These are phyloP conservation scores for Colletotrichum spinosum DNA, from an alignment of 2,329 filamentous ascomycete species.

Conservation along the genomic window DNA sequence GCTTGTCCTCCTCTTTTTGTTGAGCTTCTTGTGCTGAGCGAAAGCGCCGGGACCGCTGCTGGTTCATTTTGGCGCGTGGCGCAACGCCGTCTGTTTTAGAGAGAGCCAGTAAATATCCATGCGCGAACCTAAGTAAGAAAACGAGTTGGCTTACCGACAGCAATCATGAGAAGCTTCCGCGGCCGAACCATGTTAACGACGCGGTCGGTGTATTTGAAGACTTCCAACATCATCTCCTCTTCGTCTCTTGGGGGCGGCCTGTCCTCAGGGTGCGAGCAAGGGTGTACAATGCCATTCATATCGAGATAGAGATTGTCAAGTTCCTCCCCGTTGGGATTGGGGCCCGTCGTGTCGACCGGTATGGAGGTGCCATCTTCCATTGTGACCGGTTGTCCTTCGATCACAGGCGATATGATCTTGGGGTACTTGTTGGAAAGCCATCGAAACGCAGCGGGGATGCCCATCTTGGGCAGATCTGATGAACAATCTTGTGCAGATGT, in stretches of 20 bases:
- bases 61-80: constrained; percentile 99
- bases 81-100: constrained; percentile 83
- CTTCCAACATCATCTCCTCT: constrained; percentile 99
- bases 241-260: constrained; percentile 90
- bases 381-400: constrained; percentile 84
- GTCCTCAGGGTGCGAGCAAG: constrained; percentile 97
- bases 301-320: constrained; percentile 98
- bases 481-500: too few species aligned
- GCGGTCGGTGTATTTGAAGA: constrained; percentile 98
- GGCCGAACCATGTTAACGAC: constrained; percentile 99
- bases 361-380: constrained; percentile 85
- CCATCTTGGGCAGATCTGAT: constrained; percentile 67
- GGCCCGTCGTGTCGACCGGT: constrained; percentile 84
- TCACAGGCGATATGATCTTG: constrained; percentile 93
- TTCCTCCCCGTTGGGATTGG: constrained; percentile 97
- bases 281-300: constrained; percentile 99
- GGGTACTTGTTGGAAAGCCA: constrained; percentile 98
- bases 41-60: constrained; percentile 96
- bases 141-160: constrained; percentile 75
- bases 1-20: constrained; percentile 92
- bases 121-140: constrained; percentile 40
- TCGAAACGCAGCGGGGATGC: constrained; percentile 94
- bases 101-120: constrained; percentile 27
- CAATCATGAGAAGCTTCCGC: constrained; percentile 95
- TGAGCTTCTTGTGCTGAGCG: constrained; percentile 93